These are phyloP conservation scores for Trypanosoma brucei DNA, from an alignment of 208 protist genomes.

Conservation along the genomic window DNA sequence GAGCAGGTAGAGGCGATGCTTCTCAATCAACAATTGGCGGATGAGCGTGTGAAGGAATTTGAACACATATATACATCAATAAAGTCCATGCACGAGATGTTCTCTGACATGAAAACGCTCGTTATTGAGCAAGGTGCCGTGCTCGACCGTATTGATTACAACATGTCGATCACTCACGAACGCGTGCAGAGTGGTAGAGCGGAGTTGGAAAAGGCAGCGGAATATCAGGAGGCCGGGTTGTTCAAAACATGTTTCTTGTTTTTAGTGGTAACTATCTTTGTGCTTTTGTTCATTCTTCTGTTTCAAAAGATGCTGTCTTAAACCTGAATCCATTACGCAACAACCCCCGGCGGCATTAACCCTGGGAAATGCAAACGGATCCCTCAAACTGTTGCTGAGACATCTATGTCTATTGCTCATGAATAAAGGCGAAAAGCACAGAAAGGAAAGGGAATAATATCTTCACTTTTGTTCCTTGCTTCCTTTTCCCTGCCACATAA, in stretches of 20 bases:
- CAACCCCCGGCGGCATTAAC: too few species aligned
- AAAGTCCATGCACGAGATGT: constrained; percentile 93
- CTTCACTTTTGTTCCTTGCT: constrained; percentile 1
- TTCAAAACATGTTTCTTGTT: constrained; percentile 92
- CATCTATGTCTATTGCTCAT: too few species aligned
- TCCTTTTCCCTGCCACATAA: constrained; percentile 3
- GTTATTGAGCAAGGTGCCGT: constrained; percentile 93
- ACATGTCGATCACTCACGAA: constrained; percentile 90
- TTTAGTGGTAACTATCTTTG: constrained; percentile 85
- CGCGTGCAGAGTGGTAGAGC: constrained; percentile 70
- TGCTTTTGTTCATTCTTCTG: constrained; percentile 81
- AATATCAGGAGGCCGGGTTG: constrained; percentile 84
- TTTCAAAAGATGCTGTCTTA: constrained; percentile 67
- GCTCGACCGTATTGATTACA: constrained; percentile 94
- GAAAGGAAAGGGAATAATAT: not conserved
- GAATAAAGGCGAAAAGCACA: too few species aligned
- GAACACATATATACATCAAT: constrained; percentile 91
- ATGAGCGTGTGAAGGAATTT: constrained; percentile 91
- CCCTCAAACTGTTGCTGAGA: too few species aligned
- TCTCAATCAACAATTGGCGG: constrained; percentile 86
- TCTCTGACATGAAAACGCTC: constrained; percentile 90
- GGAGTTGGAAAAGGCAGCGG: constrained; percentile 86
- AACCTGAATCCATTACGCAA: too few species aligned
- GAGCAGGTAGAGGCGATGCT: constrained; percentile 92
- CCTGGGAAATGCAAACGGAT: too few species aligned